Conservation (phyloP, 208 protist genomes). For the Balamuthia mandrillaris region DNA sequence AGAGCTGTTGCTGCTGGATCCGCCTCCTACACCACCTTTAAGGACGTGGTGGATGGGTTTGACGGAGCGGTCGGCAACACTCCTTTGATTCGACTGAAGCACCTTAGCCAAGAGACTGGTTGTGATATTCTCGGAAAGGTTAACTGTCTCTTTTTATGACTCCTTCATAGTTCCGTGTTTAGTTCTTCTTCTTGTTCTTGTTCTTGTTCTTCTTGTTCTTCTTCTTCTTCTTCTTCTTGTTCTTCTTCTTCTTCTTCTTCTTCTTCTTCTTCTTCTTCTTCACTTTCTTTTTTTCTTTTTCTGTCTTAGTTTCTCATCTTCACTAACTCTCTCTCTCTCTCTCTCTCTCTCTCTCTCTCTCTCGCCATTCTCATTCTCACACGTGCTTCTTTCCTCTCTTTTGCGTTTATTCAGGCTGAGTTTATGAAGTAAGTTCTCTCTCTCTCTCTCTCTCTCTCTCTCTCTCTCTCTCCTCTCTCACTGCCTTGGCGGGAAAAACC, state of each 20-base stretch:
- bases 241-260: background rate
- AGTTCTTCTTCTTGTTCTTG: background rate
- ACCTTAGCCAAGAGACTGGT: slow-evolving; percentile 31
- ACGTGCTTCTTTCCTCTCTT: no score
- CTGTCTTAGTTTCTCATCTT: background rate
- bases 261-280: background rate
- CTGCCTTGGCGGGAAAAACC: no score
- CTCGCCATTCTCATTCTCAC: no score
- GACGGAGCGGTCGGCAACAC: slow-evolving; percentile 22
- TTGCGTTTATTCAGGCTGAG: no score
- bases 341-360: no score
- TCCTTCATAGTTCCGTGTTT: background rate
- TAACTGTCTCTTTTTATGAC: no score
- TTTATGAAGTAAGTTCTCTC: no score
- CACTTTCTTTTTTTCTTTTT: background rate
- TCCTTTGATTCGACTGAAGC: slow-evolving; percentile 30
- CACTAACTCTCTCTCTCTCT: no score
- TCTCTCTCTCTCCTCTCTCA: no score
- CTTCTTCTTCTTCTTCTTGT: background rate
- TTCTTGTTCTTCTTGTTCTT: background rate
- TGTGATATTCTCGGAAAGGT: slow-evolving; percentile 61
- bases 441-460: no score
- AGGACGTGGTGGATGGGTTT: background rate
- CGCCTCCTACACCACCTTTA: background rate
- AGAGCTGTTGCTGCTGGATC: no score